Percentiles rank a stretch among this genome's conserved stretches.
These are phyloP conservation scores for Candida freyschussii DNA, from an alignment of 1,139 yeast species.

Conservation along the genomic window DNA sequence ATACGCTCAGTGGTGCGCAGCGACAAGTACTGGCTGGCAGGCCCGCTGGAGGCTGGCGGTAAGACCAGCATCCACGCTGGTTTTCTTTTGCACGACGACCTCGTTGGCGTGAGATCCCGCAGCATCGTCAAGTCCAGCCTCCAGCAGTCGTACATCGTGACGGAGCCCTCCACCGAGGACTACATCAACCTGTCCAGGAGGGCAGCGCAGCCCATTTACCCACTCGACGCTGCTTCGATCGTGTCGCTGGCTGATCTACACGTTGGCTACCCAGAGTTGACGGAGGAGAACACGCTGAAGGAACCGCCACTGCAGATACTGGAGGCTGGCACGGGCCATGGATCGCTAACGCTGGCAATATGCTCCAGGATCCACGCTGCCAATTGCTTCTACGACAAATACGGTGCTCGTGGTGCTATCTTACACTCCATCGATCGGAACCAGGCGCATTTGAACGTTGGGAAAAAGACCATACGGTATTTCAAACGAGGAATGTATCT, in stretches of 20 bases:
- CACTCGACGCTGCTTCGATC: slow-evolving; percentile 42
- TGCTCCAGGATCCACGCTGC: slow-evolving; percentile 38
- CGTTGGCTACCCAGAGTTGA: slow-evolving; percentile 34
- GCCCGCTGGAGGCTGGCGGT: slow-evolving; percentile 21
- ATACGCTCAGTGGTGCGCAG: slow-evolving; percentile 18
- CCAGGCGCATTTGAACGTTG: slow-evolving; percentile 35
- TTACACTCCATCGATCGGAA: slow-evolving; percentile 40
- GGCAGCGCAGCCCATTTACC: slow-evolving; percentile 45
- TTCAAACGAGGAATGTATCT: slow-evolving; percentile 38
- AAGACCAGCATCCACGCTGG: slow-evolving; percentile 26
- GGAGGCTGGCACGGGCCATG: slow-evolving; percentile 52
- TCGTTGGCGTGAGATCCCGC: slow-evolving; percentile 28
- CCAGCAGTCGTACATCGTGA: slow-evolving; percentile 29
- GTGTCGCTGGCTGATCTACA: slow-evolving; percentile 42
- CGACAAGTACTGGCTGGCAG: slow-evolving; percentile 24
- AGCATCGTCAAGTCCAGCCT: slow-evolving; percentile 20
- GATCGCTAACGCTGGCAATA: slow-evolving; percentile 42
- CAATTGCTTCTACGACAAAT: slow-evolving; percentile 30
- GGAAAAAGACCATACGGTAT: slow-evolving; percentile 32
- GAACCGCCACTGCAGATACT: slow-evolving; percentile 34
- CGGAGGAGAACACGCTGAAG: slow-evolving; percentile 16
- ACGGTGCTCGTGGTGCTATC: slow-evolving; percentile 36
- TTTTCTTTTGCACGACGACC: slow-evolving; percentile 30
- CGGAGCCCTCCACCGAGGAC: slow-evolving; percentile 40
- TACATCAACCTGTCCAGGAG: slow-evolving; percentile 35